These are phyloP conservation scores for Diaporthe sp. DNA, from an alignment of 2,329 filamentous ascomycete species.

Conservation along the genomic window DNA sequence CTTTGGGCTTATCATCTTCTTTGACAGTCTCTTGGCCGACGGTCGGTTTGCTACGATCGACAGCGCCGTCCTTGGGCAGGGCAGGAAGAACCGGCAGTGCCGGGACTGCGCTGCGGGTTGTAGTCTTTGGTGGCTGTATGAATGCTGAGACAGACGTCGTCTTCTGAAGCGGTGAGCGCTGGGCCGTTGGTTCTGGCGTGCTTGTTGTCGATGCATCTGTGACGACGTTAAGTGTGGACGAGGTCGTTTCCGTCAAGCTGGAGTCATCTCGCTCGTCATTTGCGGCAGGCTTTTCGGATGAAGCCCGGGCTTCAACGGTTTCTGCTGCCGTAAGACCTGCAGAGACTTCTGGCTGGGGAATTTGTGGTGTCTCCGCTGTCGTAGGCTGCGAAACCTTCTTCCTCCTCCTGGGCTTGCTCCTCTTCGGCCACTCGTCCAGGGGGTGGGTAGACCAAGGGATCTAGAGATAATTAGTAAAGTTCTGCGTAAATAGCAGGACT, in stretches of 20 bases:
- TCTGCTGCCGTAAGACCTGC: not conserved
- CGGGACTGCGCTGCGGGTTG: constrained; percentile 53
- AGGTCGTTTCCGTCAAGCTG: constrained; percentile 28
- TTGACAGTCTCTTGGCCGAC: constrained; percentile 45
- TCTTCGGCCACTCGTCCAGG: constrained; percentile 35
- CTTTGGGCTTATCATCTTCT: constrained; percentile 39
- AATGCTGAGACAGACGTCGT: constrained; percentile 42
- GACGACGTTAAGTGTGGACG: constrained; percentile 28
- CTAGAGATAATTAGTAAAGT: constrained; percentile 10
- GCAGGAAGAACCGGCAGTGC: constrained; percentile 63
- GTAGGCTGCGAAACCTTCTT: constrained; percentile 35
- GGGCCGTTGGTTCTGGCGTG: constrained; percentile 29
- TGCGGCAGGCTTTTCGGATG: not conserved
- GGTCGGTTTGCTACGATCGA: constrained; percentile 45
- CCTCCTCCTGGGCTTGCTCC: constrained; percentile 36
- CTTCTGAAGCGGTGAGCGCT: constrained; percentile 9
- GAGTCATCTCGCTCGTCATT: constrained; percentile 30
- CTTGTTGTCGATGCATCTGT: constrained; percentile 35
- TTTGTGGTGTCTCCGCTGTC: constrained; percentile 26
- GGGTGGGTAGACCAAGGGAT: constrained; percentile 39
- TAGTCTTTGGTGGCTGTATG: constrained; percentile 49
- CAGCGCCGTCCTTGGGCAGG: constrained; percentile 57
- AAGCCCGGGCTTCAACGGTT: not conserved
- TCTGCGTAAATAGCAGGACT: not conserved
- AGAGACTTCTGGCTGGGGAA: not conserved